A percentile compares a stretch with the other conserved stretches of the same genome.
Evolutionary conservation across 2,329 filamentous ascomycete species (phyloP).

Genomic region (Colletotrichum australisinense): DNA sequence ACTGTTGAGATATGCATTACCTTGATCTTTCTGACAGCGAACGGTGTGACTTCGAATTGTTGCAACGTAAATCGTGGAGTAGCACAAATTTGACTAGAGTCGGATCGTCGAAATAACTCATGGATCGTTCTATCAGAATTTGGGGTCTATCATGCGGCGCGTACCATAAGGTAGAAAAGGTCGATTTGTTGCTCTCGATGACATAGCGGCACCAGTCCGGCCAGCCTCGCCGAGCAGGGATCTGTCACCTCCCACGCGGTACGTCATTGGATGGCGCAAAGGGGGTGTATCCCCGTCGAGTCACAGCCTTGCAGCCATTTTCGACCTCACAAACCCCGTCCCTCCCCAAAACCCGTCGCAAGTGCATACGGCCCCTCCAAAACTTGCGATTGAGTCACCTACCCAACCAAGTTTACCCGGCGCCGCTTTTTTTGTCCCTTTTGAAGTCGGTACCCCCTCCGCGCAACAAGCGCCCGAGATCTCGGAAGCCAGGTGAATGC

Average conservation of each 20-base stretch:
- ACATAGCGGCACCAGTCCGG: neutral
- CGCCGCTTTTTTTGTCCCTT: conserved; percentile 26
- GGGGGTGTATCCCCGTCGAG: conserved; percentile 21
- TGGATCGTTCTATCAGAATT: too few species aligned
- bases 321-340: conserved; percentile 33
- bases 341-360: conserved; percentile 30
- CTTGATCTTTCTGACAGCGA: too few species aligned
- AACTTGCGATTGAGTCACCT: conserved; percentile 35
- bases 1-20: too few species aligned
- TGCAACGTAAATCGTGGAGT: too few species aligned
- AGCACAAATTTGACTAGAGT: too few species aligned
- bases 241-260: neutral
- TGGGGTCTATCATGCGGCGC: neutral
- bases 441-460: conserved; percentile 26
- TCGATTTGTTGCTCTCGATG: too few species aligned
- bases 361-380: conserved; percentile 32
- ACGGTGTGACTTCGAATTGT: too few species aligned
- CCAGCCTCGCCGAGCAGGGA: conserved; percentile 30
- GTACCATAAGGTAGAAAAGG: too few species aligned
- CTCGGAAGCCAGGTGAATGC: conserved; percentile 35
- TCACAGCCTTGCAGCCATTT: conserved; percentile 33
- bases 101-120: too few species aligned
- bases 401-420: conserved; percentile 23
- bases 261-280: conserved; percentile 22
- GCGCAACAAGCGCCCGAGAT: conserved; percentile 19